Percentiles rank a stretch among this genome's conserved stretches.
Evolutionary conservation across 768 basidiomycete genomes (phyloP).

Genomic region (Boletus eberwhitei): DNA sequence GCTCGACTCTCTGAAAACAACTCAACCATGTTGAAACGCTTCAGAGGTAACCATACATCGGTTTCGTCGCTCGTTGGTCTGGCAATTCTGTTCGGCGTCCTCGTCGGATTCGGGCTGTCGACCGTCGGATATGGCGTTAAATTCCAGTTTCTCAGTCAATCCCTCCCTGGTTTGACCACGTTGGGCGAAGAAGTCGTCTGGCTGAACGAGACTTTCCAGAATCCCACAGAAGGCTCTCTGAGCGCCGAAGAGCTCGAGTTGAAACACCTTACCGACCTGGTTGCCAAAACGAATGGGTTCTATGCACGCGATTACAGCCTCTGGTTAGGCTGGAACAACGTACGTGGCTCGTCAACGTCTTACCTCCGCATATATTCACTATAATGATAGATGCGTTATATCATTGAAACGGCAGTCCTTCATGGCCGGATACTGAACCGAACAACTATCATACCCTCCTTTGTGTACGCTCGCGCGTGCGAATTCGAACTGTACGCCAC

Average conservation of each 20-base stretch:
- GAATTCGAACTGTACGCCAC: conserved; percentile 33
- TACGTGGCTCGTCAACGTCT: conserved; percentile 7
- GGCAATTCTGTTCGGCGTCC: conserved; percentile 27
- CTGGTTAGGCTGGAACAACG: conserved; percentile 52
- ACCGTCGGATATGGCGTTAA: conserved; percentile 13
- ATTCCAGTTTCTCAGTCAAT: conserved; percentile 14
- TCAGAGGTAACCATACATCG: not conserved
- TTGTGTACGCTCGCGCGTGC: conserved; percentile 46
- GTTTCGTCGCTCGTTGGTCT: conserved; percentile 13
- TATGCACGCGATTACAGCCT: conserved; percentile 46
- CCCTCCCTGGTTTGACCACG: conserved; percentile 9
- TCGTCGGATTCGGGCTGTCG: conserved; percentile 27
- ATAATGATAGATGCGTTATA: conserved; percentile 42
- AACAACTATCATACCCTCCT: conserved; percentile 43
- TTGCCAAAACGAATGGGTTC: conserved; percentile 40
- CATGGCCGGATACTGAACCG: conserved; percentile 43
- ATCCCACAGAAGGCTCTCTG: not conserved
- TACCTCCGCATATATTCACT: not conserved
- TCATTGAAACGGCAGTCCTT: conserved; percentile 42
- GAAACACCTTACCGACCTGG: conserved; percentile 33
- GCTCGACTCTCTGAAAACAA: not conserved
- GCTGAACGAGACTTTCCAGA: conserved; percentile 4
- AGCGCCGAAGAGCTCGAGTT: conserved; percentile 20
- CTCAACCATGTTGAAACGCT: conserved; percentile 4
- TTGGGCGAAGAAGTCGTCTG: conserved; percentile 13